Evolutionary conservation across 306 rosid genomes (phyloP).

Genomic region (Citrullus amarus): DNA sequence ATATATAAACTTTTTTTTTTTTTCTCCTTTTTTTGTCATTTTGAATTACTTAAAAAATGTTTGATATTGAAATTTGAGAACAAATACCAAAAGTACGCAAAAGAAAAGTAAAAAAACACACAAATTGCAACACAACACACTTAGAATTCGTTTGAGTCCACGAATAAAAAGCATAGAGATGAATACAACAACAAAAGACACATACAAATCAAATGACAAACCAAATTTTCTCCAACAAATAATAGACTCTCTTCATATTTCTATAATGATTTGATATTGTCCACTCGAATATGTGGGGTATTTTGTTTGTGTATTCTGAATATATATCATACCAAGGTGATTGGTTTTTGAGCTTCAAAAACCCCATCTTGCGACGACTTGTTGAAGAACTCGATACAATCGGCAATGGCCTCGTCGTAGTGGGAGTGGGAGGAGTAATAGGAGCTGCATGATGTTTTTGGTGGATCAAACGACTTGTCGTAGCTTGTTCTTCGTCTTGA

Average conservation of each 20-base stretch:
- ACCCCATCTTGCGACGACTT: constrained; percentile 43
- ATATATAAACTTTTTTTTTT: not conserved
- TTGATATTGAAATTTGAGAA: not conserved
- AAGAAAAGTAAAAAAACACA: not conserved
- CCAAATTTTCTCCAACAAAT: not conserved
- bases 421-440: constrained; percentile 65
- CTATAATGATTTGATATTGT: not conserved
- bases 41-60: not conserved
- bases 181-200: not conserved
- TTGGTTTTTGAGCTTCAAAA: constrained; percentile 27
- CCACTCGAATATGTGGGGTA: not conserved
- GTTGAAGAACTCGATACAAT: constrained; percentile 78
- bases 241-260: not conserved
- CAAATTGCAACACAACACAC: not conserved
- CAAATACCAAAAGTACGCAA: not conserved
- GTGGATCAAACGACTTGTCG: constrained; percentile 45
- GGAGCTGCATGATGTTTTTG: constrained; percentile 68
- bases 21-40: not conserved
- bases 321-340: constrained; percentile 19
- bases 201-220: not conserved
- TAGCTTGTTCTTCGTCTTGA: constrained; percentile 14
- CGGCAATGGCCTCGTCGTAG: constrained; percentile 63
- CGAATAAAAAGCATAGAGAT: not conserved
- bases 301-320: not conserved
- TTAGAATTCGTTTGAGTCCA: not conserved